These are phyloP conservation scores for Saccharomyces hybrid DNA, from an alignment of 1,139 yeast species.

Conservation along the genomic window DNA sequence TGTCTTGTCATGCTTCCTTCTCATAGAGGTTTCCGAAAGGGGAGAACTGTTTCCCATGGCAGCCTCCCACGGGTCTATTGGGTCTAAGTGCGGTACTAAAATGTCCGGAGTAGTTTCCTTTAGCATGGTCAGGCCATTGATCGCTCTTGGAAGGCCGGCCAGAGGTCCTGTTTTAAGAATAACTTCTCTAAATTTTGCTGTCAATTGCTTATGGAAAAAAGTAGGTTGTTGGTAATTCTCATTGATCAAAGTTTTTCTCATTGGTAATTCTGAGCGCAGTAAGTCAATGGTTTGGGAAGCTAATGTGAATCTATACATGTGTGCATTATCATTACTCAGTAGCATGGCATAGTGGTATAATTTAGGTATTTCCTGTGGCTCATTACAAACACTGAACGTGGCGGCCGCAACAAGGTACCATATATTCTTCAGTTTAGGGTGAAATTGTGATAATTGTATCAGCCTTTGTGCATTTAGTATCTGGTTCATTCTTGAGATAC, in stretches of 20 bases:
- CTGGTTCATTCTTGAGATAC: conserved; percentile 10
- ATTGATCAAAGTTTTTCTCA: conserved; percentile 10
- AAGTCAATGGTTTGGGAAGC: conserved; percentile 18
- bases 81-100: conserved; percentile 27
- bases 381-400: conserved; percentile 71
- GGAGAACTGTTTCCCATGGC: conserved; percentile 15
- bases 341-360: conserved; percentile 68
- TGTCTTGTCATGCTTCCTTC: conserved; percentile 8
- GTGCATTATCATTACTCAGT: conserved; percentile 35
- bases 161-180: conserved; percentile 68
- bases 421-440: conserved; percentile 42
- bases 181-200: conserved; percentile 63
- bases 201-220: conserved; percentile 31
- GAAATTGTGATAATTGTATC: conserved; percentile 44
- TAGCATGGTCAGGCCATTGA: conserved; percentile 63
- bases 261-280: conserved; percentile 10
- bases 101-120: conserved; percentile 55
- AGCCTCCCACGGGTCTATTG: conserved; percentile 22
- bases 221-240: conserved; percentile 21
- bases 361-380: conserved; percentile 71
- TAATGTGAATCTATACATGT: conserved; percentile 8
- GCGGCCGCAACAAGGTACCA: conserved; percentile 84
- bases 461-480: conserved; percentile 55
- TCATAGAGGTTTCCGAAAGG: conserved; percentile 10
- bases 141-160: conserved; percentile 75